Base-by-base conservation (phyloP, 495 filamentous ascomycete species). In the Xylaria castorea region DNA sequence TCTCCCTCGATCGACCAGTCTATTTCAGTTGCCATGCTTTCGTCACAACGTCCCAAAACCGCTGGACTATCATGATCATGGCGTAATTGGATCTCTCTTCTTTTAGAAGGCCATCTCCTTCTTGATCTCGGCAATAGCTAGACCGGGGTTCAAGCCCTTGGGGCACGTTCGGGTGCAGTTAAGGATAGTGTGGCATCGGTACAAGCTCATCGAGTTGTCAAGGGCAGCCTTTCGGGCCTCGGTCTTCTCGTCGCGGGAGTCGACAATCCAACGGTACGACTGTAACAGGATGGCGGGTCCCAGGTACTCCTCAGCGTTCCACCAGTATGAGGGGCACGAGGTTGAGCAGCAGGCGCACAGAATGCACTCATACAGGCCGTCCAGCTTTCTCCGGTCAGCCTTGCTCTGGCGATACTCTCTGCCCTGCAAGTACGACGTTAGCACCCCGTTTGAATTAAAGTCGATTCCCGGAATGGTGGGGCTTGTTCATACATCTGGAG, bases 331-430 rank as follows among this genome's bases (percentile, higher is more conserved):
- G 3, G 96, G 96, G 87, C 96, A 99, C 42, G 94, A 97, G 30
- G 96, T 99, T 73, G 92, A 94, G 91, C 96, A 99, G 91, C 96
- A 99, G 75, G 95, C 95, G 90, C 96, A 99, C 65, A 99, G 92
- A 82, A 99, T 99, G 87, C 96, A 99, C 85, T 99, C 96, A 86
- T 99, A 99, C 61, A 99, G 89, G 71, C 96, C 96, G 83, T 99
- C 96, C 71, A 99, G 91, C 89, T 98, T 99, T 85, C 90, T 92
- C 77, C 95, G 94, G 69, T 98, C 94, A 71, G 88, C 93, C 81
- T 92, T 92, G 76, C 87, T 92, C 86, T 98, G 96, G 68, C 92
- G 91, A 88, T 91, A 90, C 84, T 99, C 96, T 75, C 91, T 93
- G 74, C 95, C 93, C 92, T 94, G 74, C 53, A 66, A 20, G 32